Evolutionary conservation across 2,329 filamentous ascomycete species (phyloP), one percentile per base, ranked within the genome.

Genomic region (Colletotrichum sp.): DNA sequence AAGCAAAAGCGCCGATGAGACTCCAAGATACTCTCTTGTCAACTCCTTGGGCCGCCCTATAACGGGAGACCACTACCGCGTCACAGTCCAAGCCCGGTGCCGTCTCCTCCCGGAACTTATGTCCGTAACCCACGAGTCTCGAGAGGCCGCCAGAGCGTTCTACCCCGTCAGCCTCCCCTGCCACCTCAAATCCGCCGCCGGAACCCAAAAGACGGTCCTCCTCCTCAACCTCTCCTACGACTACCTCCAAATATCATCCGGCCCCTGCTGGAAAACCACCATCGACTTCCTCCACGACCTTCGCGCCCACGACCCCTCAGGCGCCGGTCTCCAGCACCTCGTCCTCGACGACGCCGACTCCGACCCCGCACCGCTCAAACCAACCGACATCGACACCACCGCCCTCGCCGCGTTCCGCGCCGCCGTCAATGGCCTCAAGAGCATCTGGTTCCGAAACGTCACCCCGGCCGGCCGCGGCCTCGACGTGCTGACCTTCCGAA

Each of bases 281-380:
- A 30, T 72, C 12, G 69, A 75, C 63, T 72, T 76, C 49, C 21
- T 76, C 59, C 59, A 76, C 70, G 64, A 76, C 34, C 64, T 76
- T 3, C 70, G 64, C 32, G 64, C 70, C 16, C 4, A 39, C 28
- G 74, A 76, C 9, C 74, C 70, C 8, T 13, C n/a, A 12, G 59
- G 59, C 24, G 26, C 10, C 12, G 74, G 74, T 2, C 64, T 69
- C 28, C 74, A 21, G 21, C 70, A 74, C 34, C 26, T 74, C 32
- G 57, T 76, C 34, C 5, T 65, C 8, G 39, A 65, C 26, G 26
- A 69, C n/a, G 26, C 9, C 21, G 18, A 28, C 30, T 16, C 59
- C 59, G 26, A 55, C 21, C 12, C 30, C 34, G 0, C 39, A 2
- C 49, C 62, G 9, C 12, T 28, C n/a, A 26, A 52, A n/a, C 15